These are phyloP conservation scores for Podospora pseudocomata DNA, from an alignment of 495 filamentous ascomycete genomes.

Conservation along the genomic window DNA sequence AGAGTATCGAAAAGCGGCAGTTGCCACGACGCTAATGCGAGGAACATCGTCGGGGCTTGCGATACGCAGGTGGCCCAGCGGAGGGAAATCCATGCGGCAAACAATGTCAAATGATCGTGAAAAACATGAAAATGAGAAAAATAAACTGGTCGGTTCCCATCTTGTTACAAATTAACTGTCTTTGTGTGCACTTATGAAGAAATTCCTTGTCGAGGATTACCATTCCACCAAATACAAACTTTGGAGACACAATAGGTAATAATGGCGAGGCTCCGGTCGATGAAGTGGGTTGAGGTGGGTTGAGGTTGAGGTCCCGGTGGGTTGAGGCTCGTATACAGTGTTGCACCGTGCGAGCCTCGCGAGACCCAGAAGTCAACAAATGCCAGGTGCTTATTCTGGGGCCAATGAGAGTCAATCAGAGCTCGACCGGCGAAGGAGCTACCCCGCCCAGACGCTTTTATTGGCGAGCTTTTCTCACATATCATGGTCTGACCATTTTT, in stretches of 20 bases:
- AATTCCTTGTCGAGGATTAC: background rate
- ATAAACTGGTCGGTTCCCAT: background rate
- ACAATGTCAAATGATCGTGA: background rate
- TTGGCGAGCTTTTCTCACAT: background rate
- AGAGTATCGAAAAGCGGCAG: conserved; percentile 13
- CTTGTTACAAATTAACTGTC: background rate
- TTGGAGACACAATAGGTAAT: background rate
- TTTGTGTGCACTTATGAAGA: background rate
- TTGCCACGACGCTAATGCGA: conserved; percentile 12
- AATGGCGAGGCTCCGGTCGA: too few relatives aligned
- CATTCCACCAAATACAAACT: background rate
- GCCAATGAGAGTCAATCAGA: background rate
- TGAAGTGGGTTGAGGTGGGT: too few relatives aligned
- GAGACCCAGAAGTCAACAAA: background rate
- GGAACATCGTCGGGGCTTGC: conserved; percentile 8
- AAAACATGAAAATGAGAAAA: background rate
- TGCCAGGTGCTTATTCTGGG: background rate
- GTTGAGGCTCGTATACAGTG: too few relatives aligned
- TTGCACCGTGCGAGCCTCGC: background rate
- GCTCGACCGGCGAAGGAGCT: background rate
- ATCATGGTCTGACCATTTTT: background rate
- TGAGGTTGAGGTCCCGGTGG: too few relatives aligned
- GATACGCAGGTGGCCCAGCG: background rate
- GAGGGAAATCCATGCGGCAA: background rate
- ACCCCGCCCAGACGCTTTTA: background rate